Conservation (phyloP, 441 rosid species). For the Erodium chrysanthum region DNA sequence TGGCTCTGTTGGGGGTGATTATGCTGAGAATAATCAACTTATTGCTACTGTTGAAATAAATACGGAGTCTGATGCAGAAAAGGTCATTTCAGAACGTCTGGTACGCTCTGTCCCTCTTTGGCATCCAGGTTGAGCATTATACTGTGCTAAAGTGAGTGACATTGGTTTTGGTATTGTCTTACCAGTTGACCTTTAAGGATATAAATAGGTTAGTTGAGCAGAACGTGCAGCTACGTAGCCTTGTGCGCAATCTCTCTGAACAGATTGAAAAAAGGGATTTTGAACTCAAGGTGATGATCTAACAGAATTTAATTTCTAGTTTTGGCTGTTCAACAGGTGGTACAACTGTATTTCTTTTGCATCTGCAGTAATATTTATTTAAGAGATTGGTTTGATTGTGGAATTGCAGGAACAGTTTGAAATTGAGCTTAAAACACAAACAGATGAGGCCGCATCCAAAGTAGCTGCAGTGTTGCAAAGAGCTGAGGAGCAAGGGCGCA, state of each 20-base stretch:
- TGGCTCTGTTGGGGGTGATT: constrained; percentile 45
- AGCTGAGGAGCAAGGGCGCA: constrained; percentile 87
- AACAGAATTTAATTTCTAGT: not conserved
- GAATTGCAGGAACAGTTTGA: constrained; percentile 58
- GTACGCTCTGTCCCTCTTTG: constrained; percentile 30
- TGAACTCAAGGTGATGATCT: constrained; percentile 69
- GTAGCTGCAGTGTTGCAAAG: constrained; percentile 73
- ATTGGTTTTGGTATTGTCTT: constrained; percentile 19
- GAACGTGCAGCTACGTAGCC: constrained; percentile 86
- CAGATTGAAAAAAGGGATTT: constrained; percentile 63
- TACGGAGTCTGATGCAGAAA: constrained; percentile 53
- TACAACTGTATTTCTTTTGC: not conserved
- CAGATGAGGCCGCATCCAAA: constrained; percentile 76
- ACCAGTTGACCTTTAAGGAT: constrained; percentile 83
- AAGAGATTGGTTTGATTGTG: not conserved
- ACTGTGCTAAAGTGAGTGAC: not conserved
- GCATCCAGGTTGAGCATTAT: constrained; percentile 11
- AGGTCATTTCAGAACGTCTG: constrained; percentile 66
- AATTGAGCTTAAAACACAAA: constrained; percentile 55
- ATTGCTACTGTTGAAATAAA: constrained; percentile 40
- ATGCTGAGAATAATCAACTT: constrained; percentile 30
- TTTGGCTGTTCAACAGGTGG: not conserved
- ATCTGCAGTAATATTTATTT: constrained; percentile 2
- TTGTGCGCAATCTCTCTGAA: constrained; percentile 73
- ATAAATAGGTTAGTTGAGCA: constrained; percentile 94